Conservation (phyloP, 495 filamentous ascomycete species). For the Talaromyces trachyspermus region DNA sequence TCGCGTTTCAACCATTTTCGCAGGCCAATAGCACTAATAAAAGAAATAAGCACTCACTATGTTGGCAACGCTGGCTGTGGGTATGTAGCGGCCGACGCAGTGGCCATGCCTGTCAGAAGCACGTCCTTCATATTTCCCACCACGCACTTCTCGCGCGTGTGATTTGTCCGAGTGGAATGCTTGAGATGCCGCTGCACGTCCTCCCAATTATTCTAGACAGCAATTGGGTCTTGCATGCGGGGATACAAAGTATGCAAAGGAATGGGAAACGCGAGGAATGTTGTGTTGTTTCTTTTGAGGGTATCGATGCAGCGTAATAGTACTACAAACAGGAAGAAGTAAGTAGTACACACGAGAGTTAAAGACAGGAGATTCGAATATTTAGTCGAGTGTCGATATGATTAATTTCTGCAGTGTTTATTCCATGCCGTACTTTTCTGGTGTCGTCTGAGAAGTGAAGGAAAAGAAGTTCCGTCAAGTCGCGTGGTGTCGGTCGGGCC, state of each 20-base stretch:
- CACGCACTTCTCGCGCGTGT: neutral
- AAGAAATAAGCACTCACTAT: neutral
- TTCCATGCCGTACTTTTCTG: neutral
- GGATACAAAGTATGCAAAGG: neutral
- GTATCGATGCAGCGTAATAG: no score
- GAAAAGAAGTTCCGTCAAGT: neutral
- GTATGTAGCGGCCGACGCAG: neutral
- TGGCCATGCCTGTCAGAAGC: neutral
- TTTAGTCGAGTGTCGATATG: neutral
- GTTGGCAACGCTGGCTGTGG: neutral
- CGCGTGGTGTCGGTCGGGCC: neutral
- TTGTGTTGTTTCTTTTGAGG: neutral
- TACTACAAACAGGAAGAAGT: no score
- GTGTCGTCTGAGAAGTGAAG: neutral
- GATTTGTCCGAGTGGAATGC: no score
- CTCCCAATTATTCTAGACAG: no score
- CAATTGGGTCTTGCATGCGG: neutral
- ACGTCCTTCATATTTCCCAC: neutral
- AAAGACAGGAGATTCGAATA: neutral
- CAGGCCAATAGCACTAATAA: no score
- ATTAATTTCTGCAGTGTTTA: neutral
- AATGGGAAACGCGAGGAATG: constrained; percentile 5
- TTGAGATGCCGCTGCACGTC: no score
- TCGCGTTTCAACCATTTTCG: no score
- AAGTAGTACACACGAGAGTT: no score